Conservation (phyloP, 106 monocot genomes). For the Phalaenopsis aphrodite region DNA sequence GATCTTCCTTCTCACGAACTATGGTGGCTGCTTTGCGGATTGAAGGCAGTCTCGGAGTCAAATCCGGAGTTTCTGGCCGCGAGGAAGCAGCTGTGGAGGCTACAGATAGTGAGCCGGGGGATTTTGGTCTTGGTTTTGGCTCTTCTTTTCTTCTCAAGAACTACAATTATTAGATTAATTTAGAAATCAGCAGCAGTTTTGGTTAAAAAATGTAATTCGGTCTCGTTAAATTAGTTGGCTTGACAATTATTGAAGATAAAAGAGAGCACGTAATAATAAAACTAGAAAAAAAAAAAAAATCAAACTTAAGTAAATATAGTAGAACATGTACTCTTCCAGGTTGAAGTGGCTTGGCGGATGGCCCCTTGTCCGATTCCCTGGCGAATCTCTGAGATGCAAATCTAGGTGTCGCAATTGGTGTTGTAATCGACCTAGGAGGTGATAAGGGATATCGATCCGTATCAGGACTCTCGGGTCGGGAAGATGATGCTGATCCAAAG, state of each 20-base stretch:
- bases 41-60: not conserved
- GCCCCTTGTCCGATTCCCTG: not conserved
- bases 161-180: conserved; percentile 4
- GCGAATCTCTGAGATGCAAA: not conserved
- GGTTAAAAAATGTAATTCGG: not conserved
- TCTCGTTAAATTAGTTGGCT: no score
- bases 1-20: not conserved
- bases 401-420: not conserved
- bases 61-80: not conserved
- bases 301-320: no score
- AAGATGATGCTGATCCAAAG: not conserved
- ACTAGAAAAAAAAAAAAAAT: no score
- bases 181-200: not conserved
- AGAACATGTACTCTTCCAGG: not conserved
- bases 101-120: not conserved
- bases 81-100: conserved; percentile 1
- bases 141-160: not conserved
- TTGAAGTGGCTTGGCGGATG: not conserved
- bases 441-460: not conserved
- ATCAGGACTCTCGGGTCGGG: not conserved
- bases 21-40: not conserved
- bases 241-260: no score
- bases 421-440: not conserved
- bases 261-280: no score
- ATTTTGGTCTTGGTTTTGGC: not conserved